These are phyloP conservation scores for Penicillium sp. DNA, from an alignment of 2,329 filamentous ascomycete genomes.

Conservation along the genomic window DNA sequence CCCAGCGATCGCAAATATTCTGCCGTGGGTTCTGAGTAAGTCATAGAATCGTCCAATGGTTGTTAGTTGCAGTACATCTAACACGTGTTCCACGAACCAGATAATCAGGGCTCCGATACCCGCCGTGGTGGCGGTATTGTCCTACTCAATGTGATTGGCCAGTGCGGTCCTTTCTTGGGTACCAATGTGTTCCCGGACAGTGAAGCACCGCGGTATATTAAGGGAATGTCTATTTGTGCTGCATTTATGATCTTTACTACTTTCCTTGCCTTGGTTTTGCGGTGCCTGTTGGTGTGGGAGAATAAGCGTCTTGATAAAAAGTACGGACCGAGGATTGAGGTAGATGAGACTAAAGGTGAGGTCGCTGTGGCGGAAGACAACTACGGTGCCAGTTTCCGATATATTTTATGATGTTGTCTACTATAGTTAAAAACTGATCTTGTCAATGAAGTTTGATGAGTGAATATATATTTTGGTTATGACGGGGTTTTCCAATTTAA, in stretches of 20 bases:
- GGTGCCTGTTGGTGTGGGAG: constrained; percentile 58
- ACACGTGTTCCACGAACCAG: constrained; percentile 29
- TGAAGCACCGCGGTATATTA: constrained; percentile 51
- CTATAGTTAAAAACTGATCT: neutral
- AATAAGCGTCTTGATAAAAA: constrained; percentile 60
- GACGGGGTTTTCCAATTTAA: too few relatives aligned
- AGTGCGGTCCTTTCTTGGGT: constrained; percentile 63
- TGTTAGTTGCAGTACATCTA: neutral
- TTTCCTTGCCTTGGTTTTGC: constrained; percentile 54
- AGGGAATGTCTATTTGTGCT: constrained; percentile 62
- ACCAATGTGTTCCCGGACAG: constrained; percentile 62
- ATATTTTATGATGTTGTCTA: constrained; percentile 30
- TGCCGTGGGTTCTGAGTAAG: constrained; percentile 65
- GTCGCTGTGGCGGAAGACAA: constrained; percentile 38
- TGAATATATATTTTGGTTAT: too few relatives aligned
- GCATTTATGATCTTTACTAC: constrained; percentile 63
- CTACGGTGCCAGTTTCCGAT: constrained; percentile 41
- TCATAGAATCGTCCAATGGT: neutral
- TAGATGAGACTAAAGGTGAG: constrained; percentile 14
- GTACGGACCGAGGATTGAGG: constrained; percentile 35
- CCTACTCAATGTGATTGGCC: constrained; percentile 68
- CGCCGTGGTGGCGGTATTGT: constrained; percentile 67
- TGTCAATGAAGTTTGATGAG: neutral
- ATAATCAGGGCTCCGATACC: constrained; percentile 70
- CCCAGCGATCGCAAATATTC: constrained; percentile 67